Evolutionary conservation across 2,329 filamentous ascomycete genomes (phyloP), one percentile per base, ranked within the genome.

Genomic region (Cladosporium sp.): DNA sequence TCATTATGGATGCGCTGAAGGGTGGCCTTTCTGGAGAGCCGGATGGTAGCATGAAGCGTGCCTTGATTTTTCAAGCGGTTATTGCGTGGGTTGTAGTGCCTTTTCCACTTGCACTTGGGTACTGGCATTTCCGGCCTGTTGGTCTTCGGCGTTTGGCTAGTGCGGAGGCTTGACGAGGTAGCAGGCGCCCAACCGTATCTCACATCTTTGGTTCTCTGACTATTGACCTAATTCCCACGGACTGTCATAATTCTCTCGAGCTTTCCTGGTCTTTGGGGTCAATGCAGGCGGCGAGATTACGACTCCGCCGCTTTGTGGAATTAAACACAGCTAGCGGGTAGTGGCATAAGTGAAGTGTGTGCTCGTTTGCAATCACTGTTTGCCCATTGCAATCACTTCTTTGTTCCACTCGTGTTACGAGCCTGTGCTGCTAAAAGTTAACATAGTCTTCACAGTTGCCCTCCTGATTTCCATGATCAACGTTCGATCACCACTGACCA

Each of bases 41-140:
- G 69, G 14, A 72, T 65, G 70, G 79, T 21, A 90, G 93, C 74
- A 93, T 97, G 91, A 86, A 85, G 71, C 83, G 84, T 26, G 87
- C 90, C 0, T 81, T 97, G 68, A 84, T 96, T 26, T 96, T 97
- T 75, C 86, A 93, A 71, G 91, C 91, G 1, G 88, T 92, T 2
- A 66, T 97, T 11, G 87, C 88, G 0, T 76, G 89, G 64, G 84
- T 83, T 8, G 85, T 86, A 11, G 82, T 90, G 52, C 90, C 92
- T 10, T 77, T 91, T 58, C 89, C 91, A 1, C 71, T 96, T 67
- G 84, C 82, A 15, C 75, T 96, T 36, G 92, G 92, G 0, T 72
- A 90, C 52, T 74, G 76, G 71, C 32, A 34, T 10, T 67, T 67
- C 34, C 55, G 62, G 41, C 44, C 26, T 24, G 36, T 47, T 15